A percentile compares a stretch with the other conserved stretches of the same genome.
Conservation (phyloP, 2,329 filamentous ascomycete genomes). For the Pezicula radicicola region DNA sequence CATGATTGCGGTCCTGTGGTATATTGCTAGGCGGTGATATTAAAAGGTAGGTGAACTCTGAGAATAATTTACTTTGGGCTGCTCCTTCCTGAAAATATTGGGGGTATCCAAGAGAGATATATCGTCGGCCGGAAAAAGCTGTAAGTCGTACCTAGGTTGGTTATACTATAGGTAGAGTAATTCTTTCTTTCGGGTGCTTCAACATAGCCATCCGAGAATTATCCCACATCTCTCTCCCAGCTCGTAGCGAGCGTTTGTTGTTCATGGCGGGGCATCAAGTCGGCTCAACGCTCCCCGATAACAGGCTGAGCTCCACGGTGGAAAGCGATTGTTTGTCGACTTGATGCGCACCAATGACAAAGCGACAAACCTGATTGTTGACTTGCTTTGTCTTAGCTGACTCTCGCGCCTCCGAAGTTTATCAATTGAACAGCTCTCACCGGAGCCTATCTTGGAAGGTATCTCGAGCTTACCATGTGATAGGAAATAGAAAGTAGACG, state of each 20-base stretch:
- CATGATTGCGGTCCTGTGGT: slow-evolving; percentile 10
- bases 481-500: too few species aligned
- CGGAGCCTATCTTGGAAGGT: neutral
- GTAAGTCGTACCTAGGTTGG: too few species aligned
- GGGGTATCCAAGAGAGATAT: neutral
- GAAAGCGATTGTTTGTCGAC: neutral
- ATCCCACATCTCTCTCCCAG: neutral
- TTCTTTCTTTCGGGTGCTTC: neutral
- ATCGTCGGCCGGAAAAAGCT: neutral
- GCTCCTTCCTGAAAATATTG: neutral
- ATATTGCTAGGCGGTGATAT: neutral
- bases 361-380: neutral
- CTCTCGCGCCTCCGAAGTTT: neutral
- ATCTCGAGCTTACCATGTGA: too few species aligned
- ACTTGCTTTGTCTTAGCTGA: too few species aligned
- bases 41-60: neutral
- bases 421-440: neutral
- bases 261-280: slow-evolving; percentile 3
- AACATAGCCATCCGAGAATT: neutral
- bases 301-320: neutral
- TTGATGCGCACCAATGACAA: slow-evolving; percentile 14
- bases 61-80: neutral
- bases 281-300: slow-evolving; percentile 6
- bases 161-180: neutral
- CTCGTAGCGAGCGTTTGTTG: neutral